phyloP scores from a whole-genome alignment of 208 protist species.

The Leishmania mexicana region DNA sequence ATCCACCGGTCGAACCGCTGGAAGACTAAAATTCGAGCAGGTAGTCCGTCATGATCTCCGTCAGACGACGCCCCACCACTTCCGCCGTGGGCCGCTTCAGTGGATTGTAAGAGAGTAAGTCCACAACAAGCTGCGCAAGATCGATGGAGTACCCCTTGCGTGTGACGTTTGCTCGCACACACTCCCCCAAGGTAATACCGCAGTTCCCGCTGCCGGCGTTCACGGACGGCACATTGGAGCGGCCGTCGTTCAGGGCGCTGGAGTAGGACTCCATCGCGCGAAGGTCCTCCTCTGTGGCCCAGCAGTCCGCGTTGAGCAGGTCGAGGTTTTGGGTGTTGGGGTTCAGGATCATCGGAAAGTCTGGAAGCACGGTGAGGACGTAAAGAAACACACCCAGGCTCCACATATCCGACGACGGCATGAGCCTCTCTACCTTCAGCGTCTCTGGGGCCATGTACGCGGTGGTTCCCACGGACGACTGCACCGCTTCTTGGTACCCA shows the following conservation, averaged over 20 bases:
- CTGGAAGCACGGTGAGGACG: conserved; percentile 70
- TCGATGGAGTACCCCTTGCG: conserved; percentile 49
- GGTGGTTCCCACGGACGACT: conserved; percentile 47
- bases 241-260: conserved; percentile 22
- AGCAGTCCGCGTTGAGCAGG: conserved; percentile 61
- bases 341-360: conserved; percentile 77
- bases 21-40: conserved; percentile 20
- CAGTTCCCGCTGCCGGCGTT: conserved; percentile 3
- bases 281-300: conserved; percentile 56
- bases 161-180: conserved; percentile 40
- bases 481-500: conserved; percentile 32
- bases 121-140: conserved; percentile 52
- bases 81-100: conserved; percentile 49
- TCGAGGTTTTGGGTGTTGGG: conserved; percentile 47
- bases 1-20: not conserved
- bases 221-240: not conserved
- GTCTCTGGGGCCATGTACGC: conserved; percentile 84
- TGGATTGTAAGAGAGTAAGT: conserved; percentile 66
- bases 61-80: conserved; percentile 41
- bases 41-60: conserved; percentile 53
- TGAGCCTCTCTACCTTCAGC: conserved; percentile 52
- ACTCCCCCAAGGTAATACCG: conserved; percentile 43
- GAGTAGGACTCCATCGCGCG: conserved; percentile 39
- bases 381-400: conserved; percentile 80
- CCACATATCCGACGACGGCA: conserved; percentile 84